Evolutionary conservation across 495 filamentous ascomycete genomes (phyloP).

Genomic region (Aspergillus funiculosus): DNA sequence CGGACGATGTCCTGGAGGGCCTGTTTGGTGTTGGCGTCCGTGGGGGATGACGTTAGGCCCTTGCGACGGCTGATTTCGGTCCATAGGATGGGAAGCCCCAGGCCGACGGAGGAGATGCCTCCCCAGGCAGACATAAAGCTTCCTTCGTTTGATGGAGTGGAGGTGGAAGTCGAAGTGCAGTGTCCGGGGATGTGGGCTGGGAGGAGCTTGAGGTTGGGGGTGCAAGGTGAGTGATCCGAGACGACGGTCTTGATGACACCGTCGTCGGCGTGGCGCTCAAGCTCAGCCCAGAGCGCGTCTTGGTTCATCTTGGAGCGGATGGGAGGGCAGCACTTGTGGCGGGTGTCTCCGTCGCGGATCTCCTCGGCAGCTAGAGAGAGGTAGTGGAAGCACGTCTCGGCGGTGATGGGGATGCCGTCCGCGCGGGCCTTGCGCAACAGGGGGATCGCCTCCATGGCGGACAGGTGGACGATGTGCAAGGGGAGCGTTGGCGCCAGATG

Average conservation of each 20-base stretch:
- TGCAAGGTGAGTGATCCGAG: conserved; percentile 96
- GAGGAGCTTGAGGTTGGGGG: conserved; percentile 85
- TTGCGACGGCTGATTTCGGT: conserved; percentile 63
- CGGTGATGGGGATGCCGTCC: conserved; percentile 83
- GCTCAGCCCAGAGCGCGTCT: conserved; percentile 80
- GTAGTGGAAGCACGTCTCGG: conserved; percentile 98
- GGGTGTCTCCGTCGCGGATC: conserved; percentile 81
- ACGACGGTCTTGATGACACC: conserved; percentile 89
- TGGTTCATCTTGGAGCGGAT: conserved; percentile 83
- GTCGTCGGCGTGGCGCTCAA: conserved; percentile 55
- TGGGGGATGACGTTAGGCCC: conserved; percentile 35
- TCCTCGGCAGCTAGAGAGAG: conserved; percentile 83
- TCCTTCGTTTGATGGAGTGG: conserved; percentile 8
- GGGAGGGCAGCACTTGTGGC: conserved; percentile 97
- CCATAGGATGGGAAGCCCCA: conserved; percentile 88
- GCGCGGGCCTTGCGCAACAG: conserved; percentile 73
- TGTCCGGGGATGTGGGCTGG: conserved; percentile 55
- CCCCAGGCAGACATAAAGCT: conserved; percentile 97
- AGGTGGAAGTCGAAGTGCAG: conserved; percentile 19
- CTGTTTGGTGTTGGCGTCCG: conserved; percentile 36
- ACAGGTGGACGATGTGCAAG: conserved; percentile 92
- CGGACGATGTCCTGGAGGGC: conserved; percentile 69
- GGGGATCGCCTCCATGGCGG: conserved; percentile 87
- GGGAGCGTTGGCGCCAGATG: conserved; percentile 75
- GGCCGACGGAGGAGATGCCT: conserved; percentile 87